These are phyloP conservation scores for Allium cepa DNA, from an alignment of 106 monocot genomes.

Conservation along the genomic window DNA sequence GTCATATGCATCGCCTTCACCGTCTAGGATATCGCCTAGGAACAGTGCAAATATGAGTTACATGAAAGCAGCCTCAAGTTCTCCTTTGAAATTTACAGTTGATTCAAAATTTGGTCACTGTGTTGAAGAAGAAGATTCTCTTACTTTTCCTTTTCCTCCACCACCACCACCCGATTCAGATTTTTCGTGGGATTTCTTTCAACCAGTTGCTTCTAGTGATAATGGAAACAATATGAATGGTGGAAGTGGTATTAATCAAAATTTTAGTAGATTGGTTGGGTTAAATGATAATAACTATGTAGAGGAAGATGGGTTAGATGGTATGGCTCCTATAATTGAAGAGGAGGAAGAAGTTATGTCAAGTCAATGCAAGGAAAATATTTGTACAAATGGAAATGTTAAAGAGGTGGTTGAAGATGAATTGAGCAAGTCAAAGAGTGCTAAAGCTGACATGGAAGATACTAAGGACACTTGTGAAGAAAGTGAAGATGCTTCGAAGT, in stretches of 20 bases:
- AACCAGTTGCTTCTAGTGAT: slow-evolving; percentile 25
- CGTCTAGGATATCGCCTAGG: slow-evolving; percentile 34
- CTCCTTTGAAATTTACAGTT: slow-evolving; percentile 35
- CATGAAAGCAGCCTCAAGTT: slow-evolving; percentile 25
- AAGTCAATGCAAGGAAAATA: background rate
- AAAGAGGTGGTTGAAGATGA: slow-evolving; percentile 1
- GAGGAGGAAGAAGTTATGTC: slow-evolving; percentile 5
- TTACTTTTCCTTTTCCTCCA: slow-evolving; percentile 15
- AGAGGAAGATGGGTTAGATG: slow-evolving; percentile 2
- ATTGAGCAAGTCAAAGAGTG: slow-evolving; percentile 15
- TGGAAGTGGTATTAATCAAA: slow-evolving; percentile 4
- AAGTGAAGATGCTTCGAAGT: slow-evolving; percentile 63
- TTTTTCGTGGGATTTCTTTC: slow-evolving; percentile 33
- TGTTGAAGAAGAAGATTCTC: slow-evolving; percentile 25
- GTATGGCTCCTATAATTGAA: slow-evolving; percentile 16
- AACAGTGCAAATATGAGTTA: slow-evolving; percentile 20
- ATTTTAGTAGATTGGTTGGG: slow-evolving; percentile 1
- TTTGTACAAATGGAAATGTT: background rate
- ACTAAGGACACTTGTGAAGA: slow-evolving; percentile 33
- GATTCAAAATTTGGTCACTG: slow-evolving; percentile 27
- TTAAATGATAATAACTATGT: slow-evolving; percentile 1
- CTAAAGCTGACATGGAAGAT: slow-evolving; percentile 23
- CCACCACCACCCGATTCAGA: slow-evolving; percentile 35
- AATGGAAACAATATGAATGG: background rate
- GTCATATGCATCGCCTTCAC: slow-evolving; percentile 66